Base-by-base conservation (phyloP, 495 filamentous ascomycete species). In the Tuber borchii region DNA sequence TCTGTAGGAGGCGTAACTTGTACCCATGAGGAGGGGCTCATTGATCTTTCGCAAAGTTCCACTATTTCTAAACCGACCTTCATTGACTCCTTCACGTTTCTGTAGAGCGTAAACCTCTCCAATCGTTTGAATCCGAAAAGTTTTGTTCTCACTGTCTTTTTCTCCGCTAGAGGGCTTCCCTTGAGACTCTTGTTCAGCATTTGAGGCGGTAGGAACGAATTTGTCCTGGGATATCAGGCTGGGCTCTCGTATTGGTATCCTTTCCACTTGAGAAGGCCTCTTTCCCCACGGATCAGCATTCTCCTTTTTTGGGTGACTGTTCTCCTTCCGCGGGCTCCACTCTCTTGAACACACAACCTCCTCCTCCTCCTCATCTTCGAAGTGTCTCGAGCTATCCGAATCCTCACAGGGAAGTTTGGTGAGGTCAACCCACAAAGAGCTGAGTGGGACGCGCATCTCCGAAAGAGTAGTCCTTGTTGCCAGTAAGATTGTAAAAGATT, bases 71-170 rank as follows among this genome's bases (percentile, higher is more conserved):
- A 26, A 65, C 26, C 56, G 56, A 34, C 56, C 34, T 34, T 65
- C 56, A 14, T 19, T 65, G 56, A 65, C 31, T 17, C 26, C 56
- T 16, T 65, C 56, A 6, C 56, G 56, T 65, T 65, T 65, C 26
- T 34, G 56, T 17, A 65, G 56, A 65, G 56, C 56, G 56, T 65
- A 65, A 34, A 65, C 56, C 31, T 65, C 56, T 65, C 56, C 56
- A 65, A 65, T 34, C 0, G 56, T 65, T 34, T 65, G 56, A 19
- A 65, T 65, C 26, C 56, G 56, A 31, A 34, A 65, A 1, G 56
- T 65, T 65, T 34, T 37, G 34, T 37, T 65, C 56, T 65, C 56
- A 14, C 34, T 65, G 5, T 34, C 26, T 14, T 34, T 65, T 34
- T 2, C 56, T 16, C 56, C 4, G 10, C 26, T 7, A 19, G 56